Conservation (phyloP, 202 grass and related monocot species). For the Digitaria exilis region DNA sequence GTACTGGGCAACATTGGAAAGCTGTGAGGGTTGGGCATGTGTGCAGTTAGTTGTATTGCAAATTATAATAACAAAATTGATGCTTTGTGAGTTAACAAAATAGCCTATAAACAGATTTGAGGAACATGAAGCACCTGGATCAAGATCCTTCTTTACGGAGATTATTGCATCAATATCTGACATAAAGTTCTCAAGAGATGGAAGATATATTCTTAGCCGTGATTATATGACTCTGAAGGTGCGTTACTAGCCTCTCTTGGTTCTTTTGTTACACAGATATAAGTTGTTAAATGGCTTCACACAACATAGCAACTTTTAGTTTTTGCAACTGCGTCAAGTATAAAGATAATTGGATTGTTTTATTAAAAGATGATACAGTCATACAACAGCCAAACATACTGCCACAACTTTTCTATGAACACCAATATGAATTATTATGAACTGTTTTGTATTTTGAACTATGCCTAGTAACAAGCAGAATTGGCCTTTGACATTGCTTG, state of each 20-base stretch:
- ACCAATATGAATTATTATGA: conserved; percentile 16
- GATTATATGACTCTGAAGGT: conserved; percentile 99
- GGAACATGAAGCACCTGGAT: conserved; percentile 80
- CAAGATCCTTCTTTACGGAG: conserved; percentile 93
- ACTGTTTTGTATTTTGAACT: neutral
- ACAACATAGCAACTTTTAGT: neutral
- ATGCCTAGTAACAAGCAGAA: conserved; percentile 21
- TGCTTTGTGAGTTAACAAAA: conserved; percentile 43
- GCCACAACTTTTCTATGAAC: neutral
- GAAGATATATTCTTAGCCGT: conserved; percentile 90
- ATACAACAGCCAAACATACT: neutral
- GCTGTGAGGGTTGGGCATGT: conserved; percentile 14
- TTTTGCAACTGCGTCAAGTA: neutral
- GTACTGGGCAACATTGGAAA: neutral
- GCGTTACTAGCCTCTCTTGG: conserved; percentile 10
- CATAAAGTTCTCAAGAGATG: conserved; percentile 81
- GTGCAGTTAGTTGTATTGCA: conserved; percentile 31
- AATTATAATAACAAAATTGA: neutral
- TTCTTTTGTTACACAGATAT: neutral
- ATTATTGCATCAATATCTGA: conserved; percentile 96
- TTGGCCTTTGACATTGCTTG: conserved; percentile 4
- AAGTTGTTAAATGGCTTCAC: neutral
- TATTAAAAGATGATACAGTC: conserved; percentile 2
- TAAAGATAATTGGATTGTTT: neutral
- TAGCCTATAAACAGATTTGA: conserved; percentile 67